These are phyloP conservation scores for Omphalea diandra DNA, from an alignment of 441 rosid species.

Conservation along the genomic window DNA sequence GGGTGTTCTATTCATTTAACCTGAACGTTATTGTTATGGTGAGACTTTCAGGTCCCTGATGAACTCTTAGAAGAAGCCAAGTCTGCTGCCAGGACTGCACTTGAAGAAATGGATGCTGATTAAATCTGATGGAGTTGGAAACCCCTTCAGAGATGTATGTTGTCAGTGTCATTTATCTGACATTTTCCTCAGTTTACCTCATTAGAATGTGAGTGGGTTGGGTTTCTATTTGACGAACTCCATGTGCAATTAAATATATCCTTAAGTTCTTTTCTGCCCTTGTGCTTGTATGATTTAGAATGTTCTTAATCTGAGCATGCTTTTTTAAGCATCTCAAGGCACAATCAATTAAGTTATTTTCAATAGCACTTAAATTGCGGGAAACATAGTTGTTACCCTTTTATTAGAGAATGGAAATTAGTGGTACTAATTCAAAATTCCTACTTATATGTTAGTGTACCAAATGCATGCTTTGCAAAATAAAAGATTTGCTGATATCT, in stretches of 20 bases:
- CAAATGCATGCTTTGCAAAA: too few species aligned
- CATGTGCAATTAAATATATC: not conserved
- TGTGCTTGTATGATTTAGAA: not conserved
- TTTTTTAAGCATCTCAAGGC: not conserved
- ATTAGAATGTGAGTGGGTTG: not conserved
- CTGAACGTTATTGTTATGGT: not conserved
- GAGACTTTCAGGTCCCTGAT: slow-evolving; percentile 58
- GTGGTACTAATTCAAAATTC: not conserved
- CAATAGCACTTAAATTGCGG: not conserved
- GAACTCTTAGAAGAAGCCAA: slow-evolving; percentile 79
- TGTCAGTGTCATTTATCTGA: not conserved
- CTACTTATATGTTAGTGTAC: too few species aligned
- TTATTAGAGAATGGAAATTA: not conserved
- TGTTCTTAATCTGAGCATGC: not conserved
- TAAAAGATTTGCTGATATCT: too few species aligned
- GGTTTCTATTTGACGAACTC: not conserved
- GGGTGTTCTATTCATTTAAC: too few species aligned
- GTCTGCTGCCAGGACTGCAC: slow-evolving; percentile 67
- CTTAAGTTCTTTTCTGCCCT: not conserved
- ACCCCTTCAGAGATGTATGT: not conserved
- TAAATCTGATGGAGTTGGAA: slow-evolving; percentile 15
- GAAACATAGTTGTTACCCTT: not conserved
- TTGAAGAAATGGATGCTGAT: slow-evolving; percentile 93
- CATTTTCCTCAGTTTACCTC: not conserved
- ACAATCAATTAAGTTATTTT: not conserved